Evolutionary conservation across 768 basidiomycete genomes (phyloP), one percentile per base, ranked within the genome.

Genomic region (Pleurotus platypus): DNA sequence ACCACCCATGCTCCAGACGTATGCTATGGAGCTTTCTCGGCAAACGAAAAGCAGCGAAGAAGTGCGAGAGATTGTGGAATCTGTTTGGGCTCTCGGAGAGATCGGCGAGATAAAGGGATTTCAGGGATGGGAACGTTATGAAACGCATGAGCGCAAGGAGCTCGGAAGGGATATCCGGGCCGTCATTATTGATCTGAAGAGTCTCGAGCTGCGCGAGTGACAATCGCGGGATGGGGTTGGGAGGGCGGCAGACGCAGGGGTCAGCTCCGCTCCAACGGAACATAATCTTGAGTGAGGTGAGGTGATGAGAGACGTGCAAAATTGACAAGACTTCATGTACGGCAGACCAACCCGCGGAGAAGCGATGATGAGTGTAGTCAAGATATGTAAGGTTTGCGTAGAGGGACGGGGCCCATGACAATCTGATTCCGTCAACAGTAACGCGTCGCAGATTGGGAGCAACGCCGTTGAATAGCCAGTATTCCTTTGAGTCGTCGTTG

Each of bases 341-440:
- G 2, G 85, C 82, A 55, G 79, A 75, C 58, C 78, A 70, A 4
- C 83, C 87, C 16, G 67, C 69, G 39, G 78, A 86, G 69, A 88
- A 87, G 18, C 84, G 82, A 58, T 89, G 87, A 62, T 90, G 87
- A 1, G 84, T 83, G 61, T 89, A 90, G 67, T 89, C 84, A 43
- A 90, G 75, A 63, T 73, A 81, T 5, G 78, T 80, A 45, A 90
- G 72, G 64, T 85, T 84, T 39, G 73, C 71, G 62, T 84, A 89
- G 35, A 89, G 72, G 8, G 79, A 79, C 35, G 86, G 82, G 11
- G 78, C 65, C 86, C 87, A 89, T 3, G 76, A 69, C 51, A 90
- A 66, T 58, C 84, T 78, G 42, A 88, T 78, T 2, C 88, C 88
- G 55, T 86, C 80, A n/a, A 89, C 58, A 2, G 80, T 83, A 46